Conservation (phyloP, 2,329 filamentous ascomycete species). For the Graphiopsis chlorocephala region DNA sequence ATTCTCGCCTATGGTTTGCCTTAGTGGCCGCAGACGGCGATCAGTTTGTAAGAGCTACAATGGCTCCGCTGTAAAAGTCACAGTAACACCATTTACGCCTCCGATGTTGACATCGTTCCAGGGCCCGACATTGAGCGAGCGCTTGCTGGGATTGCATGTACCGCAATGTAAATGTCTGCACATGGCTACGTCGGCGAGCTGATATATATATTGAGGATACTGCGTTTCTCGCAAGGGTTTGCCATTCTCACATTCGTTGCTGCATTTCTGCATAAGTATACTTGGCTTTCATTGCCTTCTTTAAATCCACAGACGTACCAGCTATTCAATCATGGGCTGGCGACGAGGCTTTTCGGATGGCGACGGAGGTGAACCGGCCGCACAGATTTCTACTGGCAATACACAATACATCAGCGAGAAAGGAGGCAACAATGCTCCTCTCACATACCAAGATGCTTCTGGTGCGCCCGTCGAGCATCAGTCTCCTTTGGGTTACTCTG, state of each 20-base stretch:
- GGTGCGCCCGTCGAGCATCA: constrained; percentile 60
- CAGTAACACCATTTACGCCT: constrained; percentile 2
- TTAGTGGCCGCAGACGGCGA: neutral
- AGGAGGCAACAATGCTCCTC: constrained; percentile 50
- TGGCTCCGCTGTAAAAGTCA: neutral
- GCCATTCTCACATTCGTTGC: neutral
- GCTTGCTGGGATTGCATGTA: neutral
- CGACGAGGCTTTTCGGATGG: neutral
- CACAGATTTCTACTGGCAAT: constrained; percentile 34
- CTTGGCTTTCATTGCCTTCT: neutral
- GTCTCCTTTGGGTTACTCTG: constrained; percentile 60
- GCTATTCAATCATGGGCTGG: neutral
- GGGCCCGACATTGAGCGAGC: neutral
- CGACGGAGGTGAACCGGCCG: neutral
- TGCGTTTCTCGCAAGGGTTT: neutral
- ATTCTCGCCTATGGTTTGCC: neutral
- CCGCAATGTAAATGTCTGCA: neutral
- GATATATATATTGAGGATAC: neutral
- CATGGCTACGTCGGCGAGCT: neutral
- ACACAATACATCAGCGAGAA: constrained; percentile 43
- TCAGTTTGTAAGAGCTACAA: neutral
- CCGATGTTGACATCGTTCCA: constrained; percentile 7
- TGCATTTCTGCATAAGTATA: neutral
- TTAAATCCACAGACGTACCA: neutral
- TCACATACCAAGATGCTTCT: constrained; percentile 59